Percentiles rank a stretch among this genome's conserved stretches.
phyloP scores from a whole-genome alignment of 169 alveolate species.

The Plasmodium reichenowi region DNA sequence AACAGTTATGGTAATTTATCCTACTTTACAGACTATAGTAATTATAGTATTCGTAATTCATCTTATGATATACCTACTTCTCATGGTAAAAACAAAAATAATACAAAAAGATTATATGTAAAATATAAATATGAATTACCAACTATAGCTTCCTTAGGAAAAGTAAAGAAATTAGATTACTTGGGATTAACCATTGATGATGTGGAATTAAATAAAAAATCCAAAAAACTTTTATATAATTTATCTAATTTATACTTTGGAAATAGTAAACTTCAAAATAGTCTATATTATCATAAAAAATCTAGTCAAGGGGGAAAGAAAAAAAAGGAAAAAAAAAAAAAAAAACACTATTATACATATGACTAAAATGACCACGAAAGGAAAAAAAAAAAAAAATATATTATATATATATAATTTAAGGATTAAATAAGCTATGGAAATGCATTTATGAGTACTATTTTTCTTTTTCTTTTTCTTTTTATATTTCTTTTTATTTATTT shows the following conservation, averaged over 20 bases:
- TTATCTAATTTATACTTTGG: conserved; percentile 52
- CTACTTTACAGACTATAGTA: conserved; percentile 10
- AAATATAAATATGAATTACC: conserved; percentile 69
- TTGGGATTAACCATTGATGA: conserved; percentile 29
- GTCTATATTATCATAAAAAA: not conserved
- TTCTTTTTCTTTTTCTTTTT: too few relatives aligned
- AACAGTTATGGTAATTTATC: conserved; percentile 9
- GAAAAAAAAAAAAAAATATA: not conserved
- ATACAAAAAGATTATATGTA: not conserved
- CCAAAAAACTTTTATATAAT: conserved; percentile 26
- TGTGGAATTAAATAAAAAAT: conserved; percentile 5
- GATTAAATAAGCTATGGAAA: too few relatives aligned
- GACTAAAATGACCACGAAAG: not conserved
- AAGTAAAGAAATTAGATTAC: conserved; percentile 51
- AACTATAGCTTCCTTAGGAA: conserved; percentile 74
- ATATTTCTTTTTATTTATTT: too few relatives aligned
- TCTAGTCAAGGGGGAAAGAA: conserved; percentile 3
- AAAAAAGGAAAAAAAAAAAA: conserved; percentile 11
- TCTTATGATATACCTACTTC: not conserved
- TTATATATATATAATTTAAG: not conserved
- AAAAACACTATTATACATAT: not conserved
- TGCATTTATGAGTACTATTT: too few relatives aligned
- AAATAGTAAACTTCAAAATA: not conserved
- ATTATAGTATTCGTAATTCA: not conserved
- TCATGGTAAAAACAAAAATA: conserved; percentile 14